phyloP scores from a whole-genome alignment of 257 asterid genomes.

The Nicotiana attenuata region DNA sequence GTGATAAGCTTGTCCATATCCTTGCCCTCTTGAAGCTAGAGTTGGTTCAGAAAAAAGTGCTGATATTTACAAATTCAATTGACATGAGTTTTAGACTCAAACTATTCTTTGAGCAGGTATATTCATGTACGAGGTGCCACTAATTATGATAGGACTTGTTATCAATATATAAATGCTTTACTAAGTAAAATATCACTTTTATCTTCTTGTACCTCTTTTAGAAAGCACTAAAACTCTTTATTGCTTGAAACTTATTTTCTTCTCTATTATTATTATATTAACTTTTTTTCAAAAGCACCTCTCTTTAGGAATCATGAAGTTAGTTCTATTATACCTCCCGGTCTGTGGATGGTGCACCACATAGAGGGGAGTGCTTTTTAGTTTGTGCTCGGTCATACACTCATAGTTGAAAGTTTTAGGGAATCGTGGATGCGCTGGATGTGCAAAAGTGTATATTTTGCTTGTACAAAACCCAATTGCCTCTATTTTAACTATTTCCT shows the following conservation, averaged over 20 bases:
- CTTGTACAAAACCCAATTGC: background rate
- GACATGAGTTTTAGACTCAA: constrained; percentile 85
- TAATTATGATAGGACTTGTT: background rate
- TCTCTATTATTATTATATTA: background rate
- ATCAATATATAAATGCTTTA: background rate
- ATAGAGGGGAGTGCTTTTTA: background rate
- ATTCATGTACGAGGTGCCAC: background rate
- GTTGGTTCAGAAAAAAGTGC: constrained; percentile 82
- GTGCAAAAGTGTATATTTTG: background rate
- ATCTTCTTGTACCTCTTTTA: background rate
- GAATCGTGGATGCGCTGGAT: background rate
- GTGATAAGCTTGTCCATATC: constrained; percentile 79
- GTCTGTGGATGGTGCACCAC: background rate
- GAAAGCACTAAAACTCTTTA: background rate
- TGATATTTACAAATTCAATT: constrained; percentile 81
- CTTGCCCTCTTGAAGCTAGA: constrained; percentile 82
- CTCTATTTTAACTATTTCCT: background rate
- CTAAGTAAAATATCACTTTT: background rate
- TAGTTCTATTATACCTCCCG: background rate
- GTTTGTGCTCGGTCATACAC: background rate
- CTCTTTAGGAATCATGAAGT: background rate
- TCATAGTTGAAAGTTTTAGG: background rate
- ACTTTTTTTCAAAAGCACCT: background rate
- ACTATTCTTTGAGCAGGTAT: constrained; percentile 93
- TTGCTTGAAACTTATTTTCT: background rate